Conservation (phyloP, 495 filamentous ascomycete genomes). For the Podospora bellae-mahoneyi region DNA sequence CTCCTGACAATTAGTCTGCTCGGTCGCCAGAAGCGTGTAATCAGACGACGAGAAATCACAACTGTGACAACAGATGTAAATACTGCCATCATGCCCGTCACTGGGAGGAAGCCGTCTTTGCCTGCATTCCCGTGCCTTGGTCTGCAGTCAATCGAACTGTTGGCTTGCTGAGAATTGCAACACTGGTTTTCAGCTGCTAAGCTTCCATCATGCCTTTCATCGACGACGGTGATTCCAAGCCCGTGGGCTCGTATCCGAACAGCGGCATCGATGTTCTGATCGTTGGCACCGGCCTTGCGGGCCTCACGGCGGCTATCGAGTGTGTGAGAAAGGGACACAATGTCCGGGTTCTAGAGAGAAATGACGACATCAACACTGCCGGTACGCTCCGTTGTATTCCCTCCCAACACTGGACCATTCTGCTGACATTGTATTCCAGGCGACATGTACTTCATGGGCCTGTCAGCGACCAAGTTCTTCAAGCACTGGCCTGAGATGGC, state of each 20-base stretch:
- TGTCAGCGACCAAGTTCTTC: constrained; percentile 48
- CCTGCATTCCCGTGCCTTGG: not conserved
- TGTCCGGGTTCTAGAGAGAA: constrained; percentile 55
- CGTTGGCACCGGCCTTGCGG: constrained; percentile 62
- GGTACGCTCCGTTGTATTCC: constrained; percentile 21
- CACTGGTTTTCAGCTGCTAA: not conserved
- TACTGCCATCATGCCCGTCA: not conserved
- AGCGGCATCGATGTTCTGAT: constrained; percentile 57
- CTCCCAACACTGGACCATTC: not conserved
- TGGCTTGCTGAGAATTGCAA: not conserved
- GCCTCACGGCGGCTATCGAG: constrained; percentile 62
- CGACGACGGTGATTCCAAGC: constrained; percentile 27
- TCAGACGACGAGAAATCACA: too few species aligned
- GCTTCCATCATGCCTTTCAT: constrained; percentile 31
- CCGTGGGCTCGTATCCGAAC: constrained; percentile 40
- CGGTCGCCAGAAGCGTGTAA: too few species aligned
- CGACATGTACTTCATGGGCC: constrained; percentile 55
- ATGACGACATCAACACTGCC: constrained; percentile 40
- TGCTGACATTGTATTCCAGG: constrained; percentile 33
- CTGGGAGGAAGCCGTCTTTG: not conserved
- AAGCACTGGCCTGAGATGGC: constrained; percentile 55
- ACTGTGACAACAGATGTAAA: not conserved
- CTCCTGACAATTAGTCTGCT: too few species aligned
- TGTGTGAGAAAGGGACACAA: constrained; percentile 61
- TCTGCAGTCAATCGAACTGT: not conserved